Evolutionary conservation across 495 filamentous ascomycete species (phyloP), one percentile per base, ranked within the genome.

Genomic region (Hypoxylon lenormandii): DNA sequence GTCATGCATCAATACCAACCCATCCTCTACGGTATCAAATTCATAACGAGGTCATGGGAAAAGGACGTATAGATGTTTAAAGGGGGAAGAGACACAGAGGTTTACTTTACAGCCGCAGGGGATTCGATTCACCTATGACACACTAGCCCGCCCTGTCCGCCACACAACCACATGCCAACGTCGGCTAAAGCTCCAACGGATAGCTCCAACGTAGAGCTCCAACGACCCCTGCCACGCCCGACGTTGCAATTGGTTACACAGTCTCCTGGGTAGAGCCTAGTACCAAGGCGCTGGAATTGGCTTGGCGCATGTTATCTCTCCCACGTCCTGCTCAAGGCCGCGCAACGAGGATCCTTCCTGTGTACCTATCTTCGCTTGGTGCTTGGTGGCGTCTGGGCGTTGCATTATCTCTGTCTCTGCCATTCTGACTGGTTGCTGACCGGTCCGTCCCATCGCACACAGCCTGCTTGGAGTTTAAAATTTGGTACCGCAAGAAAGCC

Each of bases 281-380:
- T 50, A 70, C 60, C 61, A 70, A 61, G 61, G 56, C 67, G 19
- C 56, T 36, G 67, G 61, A 70, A 65, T 60, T 22, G 49, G 46
- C 45, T 65, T 61, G 49, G 66, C 60, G 37, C 37, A 60, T 70
- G 19, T 49, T 70, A 65, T 70, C 67, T 65, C 22, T 56, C 42
- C 51, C 10, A 7, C 15, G 37, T 43, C 3, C 46, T 12, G 45
- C 40, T 47, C 19, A 70, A 61, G 37, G 36, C 50, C 46, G 67
- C 60, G 42, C 56, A 48, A 49, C 23, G 28, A 47, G 22, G 46
- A 37, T 51, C 36, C 43, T 59, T 51, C 36, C 38, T 26, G 45
- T 13, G 50, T 54, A n/a, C n/a, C n/a, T n/a, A n/a, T 33, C n/a
- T 28, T 26, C 38, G n/a, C n/a, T n/a, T n/a, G 23, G 23, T 16